Evolutionary conservation across 148 eudicot species (phyloP).

Genomic region (Heliosperma pusillum): DNA sequence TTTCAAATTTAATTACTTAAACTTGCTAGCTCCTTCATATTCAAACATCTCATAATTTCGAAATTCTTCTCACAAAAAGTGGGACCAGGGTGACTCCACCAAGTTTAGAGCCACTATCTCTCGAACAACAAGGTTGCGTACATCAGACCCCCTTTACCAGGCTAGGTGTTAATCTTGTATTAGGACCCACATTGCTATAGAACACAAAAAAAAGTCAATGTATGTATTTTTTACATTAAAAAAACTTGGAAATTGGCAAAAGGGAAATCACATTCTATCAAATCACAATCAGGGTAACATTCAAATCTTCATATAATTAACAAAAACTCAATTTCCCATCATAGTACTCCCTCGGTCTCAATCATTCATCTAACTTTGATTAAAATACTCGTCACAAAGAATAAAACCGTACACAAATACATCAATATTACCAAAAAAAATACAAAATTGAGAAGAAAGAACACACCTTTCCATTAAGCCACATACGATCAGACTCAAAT

Average conservation of each 20-base stretch:
- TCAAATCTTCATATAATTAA: background rate
- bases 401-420: background rate
- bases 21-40: background rate
- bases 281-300: slow-evolving; percentile 1
- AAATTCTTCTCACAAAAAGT: too few species aligned
- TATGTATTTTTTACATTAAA: background rate
- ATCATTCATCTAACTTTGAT: background rate
- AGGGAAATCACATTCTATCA: background rate
- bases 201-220: background rate
- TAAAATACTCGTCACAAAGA: background rate
- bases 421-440: background rate
- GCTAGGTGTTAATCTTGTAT: background rate
- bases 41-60: too few species aligned
- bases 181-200: slow-evolving; percentile 6
- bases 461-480: slow-evolving; percentile 92
- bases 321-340: background rate
- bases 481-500: slow-evolving; percentile 80
- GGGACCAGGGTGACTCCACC: background rate
- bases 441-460: background rate
- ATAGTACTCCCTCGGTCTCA: background rate
- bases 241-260: background rate
- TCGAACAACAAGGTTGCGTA: background rate
- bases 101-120: background rate
- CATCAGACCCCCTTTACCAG: background rate
- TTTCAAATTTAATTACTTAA: background rate